phyloP scores from a whole-genome alignment of 2,329 filamentous ascomycete species.

The Thelonectria olida region DNA sequence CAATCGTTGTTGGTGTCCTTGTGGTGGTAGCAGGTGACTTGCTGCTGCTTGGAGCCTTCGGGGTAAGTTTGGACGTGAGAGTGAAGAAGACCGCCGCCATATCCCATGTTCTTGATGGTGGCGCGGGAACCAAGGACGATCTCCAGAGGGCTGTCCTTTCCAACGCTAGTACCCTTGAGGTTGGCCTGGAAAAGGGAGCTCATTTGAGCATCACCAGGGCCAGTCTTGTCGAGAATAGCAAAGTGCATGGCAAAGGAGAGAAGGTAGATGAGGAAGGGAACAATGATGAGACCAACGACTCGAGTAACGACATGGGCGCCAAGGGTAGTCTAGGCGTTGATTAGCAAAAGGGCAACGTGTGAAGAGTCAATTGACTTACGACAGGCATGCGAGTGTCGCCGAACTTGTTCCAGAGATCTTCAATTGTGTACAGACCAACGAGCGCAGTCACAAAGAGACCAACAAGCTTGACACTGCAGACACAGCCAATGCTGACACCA shows the following conservation, averaged over 20 bases:
- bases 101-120: slow-evolving; percentile 99
- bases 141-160: slow-evolving; percentile 93
- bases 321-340: slow-evolving; percentile 61
- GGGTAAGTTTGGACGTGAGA: slow-evolving; percentile 97
- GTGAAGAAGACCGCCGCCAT: slow-evolving; percentile 94
- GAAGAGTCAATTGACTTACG: slow-evolving; percentile 54
- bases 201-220: slow-evolving; percentile 99
- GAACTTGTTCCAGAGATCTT: slow-evolving; percentile 98
- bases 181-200: slow-evolving; percentile 99
- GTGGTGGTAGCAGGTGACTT: slow-evolving; percentile 99
- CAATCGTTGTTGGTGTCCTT: slow-evolving; percentile 99
- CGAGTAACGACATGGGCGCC: slow-evolving; percentile 82
- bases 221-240: slow-evolving; percentile 89
- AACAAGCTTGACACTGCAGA: slow-evolving; percentile 98
- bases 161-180: slow-evolving; percentile 90
- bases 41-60: slow-evolving; percentile 92
- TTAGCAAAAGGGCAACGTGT: background rate
- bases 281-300: slow-evolving; percentile 85
- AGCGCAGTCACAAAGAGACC: slow-evolving; percentile 95
- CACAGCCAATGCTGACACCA: slow-evolving; percentile 94
- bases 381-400: slow-evolving; percentile 92
- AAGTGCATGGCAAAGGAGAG: slow-evolving; percentile 97
- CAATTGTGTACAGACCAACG: slow-evolving; percentile 93
- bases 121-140: slow-evolving; percentile 88
- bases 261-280: slow-evolving; percentile 92